phyloP scores from a whole-genome alignment of 192 early-diverging fungal species.

The Dissophora ornata region DNA sequence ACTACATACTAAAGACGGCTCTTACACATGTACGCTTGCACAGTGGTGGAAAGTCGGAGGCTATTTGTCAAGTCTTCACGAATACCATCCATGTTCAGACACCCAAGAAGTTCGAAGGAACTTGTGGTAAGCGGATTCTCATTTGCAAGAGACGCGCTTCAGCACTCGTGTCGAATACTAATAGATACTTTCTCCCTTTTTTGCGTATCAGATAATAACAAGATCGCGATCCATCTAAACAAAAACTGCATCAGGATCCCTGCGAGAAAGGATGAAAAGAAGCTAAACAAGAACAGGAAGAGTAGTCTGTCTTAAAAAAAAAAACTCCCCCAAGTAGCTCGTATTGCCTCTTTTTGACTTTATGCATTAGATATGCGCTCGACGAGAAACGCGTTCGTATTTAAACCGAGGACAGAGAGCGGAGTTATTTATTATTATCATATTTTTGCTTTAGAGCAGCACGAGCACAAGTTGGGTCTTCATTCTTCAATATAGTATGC shows the following conservation, averaged over 20 bases:
- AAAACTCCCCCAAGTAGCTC: too few relatives aligned
- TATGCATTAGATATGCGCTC: too few relatives aligned
- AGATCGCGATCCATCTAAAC: conserved; percentile 25
- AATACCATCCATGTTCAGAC: conserved; percentile 44
- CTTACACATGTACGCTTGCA: neutral
- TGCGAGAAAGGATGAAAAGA: conserved; percentile 38
- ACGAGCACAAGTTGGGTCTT: too few relatives aligned
- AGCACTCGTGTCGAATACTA: neutral
- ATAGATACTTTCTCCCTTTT: neutral
- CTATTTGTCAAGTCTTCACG: conserved; percentile 28
- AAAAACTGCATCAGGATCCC: conserved; percentile 39
- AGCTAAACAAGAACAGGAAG: conserved; percentile 23
- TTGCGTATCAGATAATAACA: conserved; percentile 32
- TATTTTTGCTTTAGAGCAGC: too few relatives aligned
- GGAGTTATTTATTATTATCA: too few relatives aligned
- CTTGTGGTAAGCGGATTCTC: conserved; percentile 24
- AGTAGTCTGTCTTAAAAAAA: neutral
- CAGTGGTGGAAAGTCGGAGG: conserved; percentile 23
- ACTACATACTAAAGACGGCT: too few relatives aligned
- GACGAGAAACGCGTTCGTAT: too few relatives aligned
- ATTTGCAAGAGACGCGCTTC: too few relatives aligned
- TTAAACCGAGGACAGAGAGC: too few relatives aligned
- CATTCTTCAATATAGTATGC: too few relatives aligned
- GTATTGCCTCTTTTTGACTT: too few relatives aligned
- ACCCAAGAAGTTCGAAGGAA: conserved; percentile 42